Base-by-base conservation (phyloP, 1,139 yeast genomes). In the Trichomonascaceae sp. region DNA sequence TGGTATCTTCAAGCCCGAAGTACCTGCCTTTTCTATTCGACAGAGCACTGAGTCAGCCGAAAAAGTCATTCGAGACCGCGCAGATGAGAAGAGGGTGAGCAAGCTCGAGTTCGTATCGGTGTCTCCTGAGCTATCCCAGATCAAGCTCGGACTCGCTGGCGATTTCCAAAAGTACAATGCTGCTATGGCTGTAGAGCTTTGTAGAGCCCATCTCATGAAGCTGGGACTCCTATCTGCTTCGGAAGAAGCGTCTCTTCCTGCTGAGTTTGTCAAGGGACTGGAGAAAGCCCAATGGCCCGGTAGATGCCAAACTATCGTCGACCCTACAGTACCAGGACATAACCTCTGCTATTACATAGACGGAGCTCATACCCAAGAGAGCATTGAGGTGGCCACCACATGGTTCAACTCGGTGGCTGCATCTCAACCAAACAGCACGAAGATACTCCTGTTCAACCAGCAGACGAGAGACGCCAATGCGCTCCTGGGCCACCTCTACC, bases 351-450 rank as follows among this genome's bases (percentile, higher is more conserved):
- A 95, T 93, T 76, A 63, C 45, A 61, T 89, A 11, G 99, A 92
- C 57, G 99, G 99, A 27, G 98, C 98, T 0, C 99, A 92, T 49
- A 92, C 98, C 1, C 60, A 70, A 29, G 98, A 89, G 50, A 81
- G 95, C 38, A 72, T 92, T 23, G 65, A 65, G 18, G 93, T 76
- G 13, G 81, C 96, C 1, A 69, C 89, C 0, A 59, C 59, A 9
- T 89, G 99, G 99, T 82, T 79, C 48, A 65, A 62, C 26, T 47
- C 60, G 14, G 26, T 28, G 31, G 13, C 34, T 13, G 23, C 23
- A 8, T 8, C 6, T 8, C n/a, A n/a, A n/a, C n/a, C n/a, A n/a
- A 11, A 20, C 11, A 8, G 9, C 11, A 34, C 40, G 29, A 54
- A 46, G 16, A 71, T 78, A 4, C 64, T 92, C 16, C 57, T 89